phyloP scores from a whole-genome alignment of 305 asterid genomes.

The Fraxinus floribunda region DNA sequence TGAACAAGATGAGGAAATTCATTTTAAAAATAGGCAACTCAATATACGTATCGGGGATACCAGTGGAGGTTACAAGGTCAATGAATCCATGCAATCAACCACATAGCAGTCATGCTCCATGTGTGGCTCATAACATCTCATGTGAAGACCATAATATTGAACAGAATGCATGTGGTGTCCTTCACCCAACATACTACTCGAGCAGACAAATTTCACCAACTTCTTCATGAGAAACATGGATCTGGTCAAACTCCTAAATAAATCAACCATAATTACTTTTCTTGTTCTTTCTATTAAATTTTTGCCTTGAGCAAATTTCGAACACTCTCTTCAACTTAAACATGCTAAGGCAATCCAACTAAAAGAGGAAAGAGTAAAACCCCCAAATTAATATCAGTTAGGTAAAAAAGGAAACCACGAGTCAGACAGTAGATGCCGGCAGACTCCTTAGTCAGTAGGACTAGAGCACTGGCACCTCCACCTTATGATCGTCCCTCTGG shows the following conservation, averaged over 20 bases:
- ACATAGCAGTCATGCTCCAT: background rate
- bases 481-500: background rate
- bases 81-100: constrained; percentile 5
- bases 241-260: background rate
- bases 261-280: background rate
- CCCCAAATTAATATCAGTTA: background rate
- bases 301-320: background rate
- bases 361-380: constrained; percentile 9
- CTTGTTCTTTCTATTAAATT: background rate
- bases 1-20: constrained; percentile 11
- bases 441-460: background rate
- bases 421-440: background rate
- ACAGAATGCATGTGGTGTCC: background rate
- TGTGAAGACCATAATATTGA: background rate
- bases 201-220: constrained; percentile 4
- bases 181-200: background rate
- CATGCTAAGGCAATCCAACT: background rate
- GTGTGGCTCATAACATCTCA: background rate
- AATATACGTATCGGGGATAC: background rate
- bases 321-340: constrained; percentile 6
- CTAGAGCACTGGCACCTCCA: background rate
- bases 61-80: background rate
- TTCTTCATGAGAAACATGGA: background rate
- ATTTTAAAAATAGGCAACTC: background rate
- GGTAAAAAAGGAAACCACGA: background rate